Evolutionary conservation across 805 yeast genomes (phyloP).

Genomic region (Aciculoconidium aculeatum): DNA sequence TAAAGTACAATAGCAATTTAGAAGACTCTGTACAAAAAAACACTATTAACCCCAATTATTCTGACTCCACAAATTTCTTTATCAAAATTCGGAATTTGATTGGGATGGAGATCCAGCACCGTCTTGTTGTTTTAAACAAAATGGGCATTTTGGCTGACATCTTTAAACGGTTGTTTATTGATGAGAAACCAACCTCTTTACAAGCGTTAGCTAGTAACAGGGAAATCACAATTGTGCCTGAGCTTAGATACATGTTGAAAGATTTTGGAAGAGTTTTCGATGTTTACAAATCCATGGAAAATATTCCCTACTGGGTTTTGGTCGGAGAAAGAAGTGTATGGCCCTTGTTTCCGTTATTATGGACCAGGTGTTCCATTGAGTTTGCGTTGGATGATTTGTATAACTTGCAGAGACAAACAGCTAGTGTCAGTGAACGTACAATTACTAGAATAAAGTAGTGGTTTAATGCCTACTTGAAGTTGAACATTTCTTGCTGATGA

Average conservation of each 20-base stretch:
- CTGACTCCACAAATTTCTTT: conserved; percentile 21
- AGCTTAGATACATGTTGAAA: conserved; percentile 58
- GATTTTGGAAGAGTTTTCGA: conserved; percentile 77
- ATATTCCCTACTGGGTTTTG: conserved; percentile 81
- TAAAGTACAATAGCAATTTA: conserved; percentile 18
- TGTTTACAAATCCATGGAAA: conserved; percentile 60
- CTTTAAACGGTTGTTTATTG: conserved; percentile 72
- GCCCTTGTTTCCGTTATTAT: conserved; percentile 80
- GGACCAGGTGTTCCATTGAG: conserved; percentile 88
- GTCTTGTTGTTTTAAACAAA: conserved; percentile 74
- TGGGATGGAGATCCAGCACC: conserved; percentile 77
- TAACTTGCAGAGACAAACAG: conserved; percentile 34
- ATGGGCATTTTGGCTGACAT: conserved; percentile 68
- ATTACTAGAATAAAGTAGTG: no score
- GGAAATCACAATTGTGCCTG: conserved; percentile 90
- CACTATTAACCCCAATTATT: conserved; percentile 1
- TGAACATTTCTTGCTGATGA: no score
- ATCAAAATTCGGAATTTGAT: conserved; percentile 46
- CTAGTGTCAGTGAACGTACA: conserved; percentile 3
- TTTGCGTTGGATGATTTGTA: conserved; percentile 77
- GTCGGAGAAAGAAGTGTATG: conserved; percentile 92
- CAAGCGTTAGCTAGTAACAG: conserved; percentile 54
- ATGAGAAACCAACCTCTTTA: conserved; percentile 72
- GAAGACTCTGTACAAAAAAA: conserved; percentile 1
- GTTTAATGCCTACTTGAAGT: no score